Conservation (phyloP, 352 stramenopile genomes). For the Pythium phragmitis region DNA sequence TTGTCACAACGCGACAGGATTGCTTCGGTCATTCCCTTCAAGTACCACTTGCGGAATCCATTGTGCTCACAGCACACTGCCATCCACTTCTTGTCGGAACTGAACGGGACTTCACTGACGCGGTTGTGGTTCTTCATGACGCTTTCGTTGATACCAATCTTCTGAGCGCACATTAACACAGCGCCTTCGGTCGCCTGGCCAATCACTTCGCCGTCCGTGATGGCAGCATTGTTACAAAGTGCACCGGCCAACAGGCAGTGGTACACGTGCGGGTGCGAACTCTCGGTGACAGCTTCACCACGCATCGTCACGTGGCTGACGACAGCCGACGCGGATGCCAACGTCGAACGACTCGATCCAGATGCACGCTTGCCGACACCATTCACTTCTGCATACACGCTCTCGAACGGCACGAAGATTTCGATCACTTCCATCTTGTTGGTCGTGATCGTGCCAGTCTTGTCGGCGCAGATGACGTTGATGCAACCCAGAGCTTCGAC, state of each 20-base stretch:
- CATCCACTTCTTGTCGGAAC: conserved; percentile 96
- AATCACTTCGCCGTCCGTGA: conserved; percentile 72
- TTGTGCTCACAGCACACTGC: conserved; percentile 85
- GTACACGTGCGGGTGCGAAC: conserved; percentile 65
- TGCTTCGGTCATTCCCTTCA: conserved; percentile 84
- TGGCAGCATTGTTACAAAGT: conserved; percentile 76
- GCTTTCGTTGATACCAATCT: conserved; percentile 49
- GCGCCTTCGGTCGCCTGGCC: conserved; percentile 80
- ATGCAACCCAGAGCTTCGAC: conserved; percentile 88
- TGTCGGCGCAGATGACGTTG: conserved; percentile 93
- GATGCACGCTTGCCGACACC: conserved; percentile 37
- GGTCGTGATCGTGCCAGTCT: conserved; percentile 94
- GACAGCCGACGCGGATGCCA: conserved; percentile 11
- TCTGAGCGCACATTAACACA: conserved; percentile 64
- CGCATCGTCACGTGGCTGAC: conserved; percentile 51
- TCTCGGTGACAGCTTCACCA: conserved; percentile 59
- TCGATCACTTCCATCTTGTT: conserved; percentile 87
- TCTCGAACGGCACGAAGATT: conserved; percentile 81
- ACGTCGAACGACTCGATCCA: background rate
- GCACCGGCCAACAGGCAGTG: conserved; percentile 72
- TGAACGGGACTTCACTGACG: conserved; percentile 93
- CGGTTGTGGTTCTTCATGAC: conserved; percentile 60
- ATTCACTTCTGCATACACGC: conserved; percentile 65
- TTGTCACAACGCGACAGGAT: conserved; percentile 75
- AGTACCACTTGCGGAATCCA: conserved; percentile 58